Conservation (phyloP, 257 asterid genomes). For the Leonotis leonurus region DNA sequence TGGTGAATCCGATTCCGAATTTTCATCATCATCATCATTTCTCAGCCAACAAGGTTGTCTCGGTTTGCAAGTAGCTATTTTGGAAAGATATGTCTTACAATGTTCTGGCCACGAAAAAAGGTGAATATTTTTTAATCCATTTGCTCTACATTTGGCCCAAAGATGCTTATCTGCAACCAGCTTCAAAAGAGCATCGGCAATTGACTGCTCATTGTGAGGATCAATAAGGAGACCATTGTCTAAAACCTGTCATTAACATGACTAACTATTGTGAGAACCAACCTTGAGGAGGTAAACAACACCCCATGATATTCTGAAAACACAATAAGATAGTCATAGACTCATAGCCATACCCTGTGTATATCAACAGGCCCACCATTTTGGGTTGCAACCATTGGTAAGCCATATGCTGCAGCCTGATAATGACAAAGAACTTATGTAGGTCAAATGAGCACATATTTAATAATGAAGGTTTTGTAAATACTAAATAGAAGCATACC, state of each 20-base stretch:
- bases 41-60: constrained; percentile 97
- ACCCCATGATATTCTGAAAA: too few species aligned
- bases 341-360: constrained; percentile 86
- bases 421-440: constrained; percentile 19
- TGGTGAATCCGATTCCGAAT: constrained; percentile 95
- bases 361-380: constrained; percentile 96
- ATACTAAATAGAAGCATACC: constrained; percentile 36
- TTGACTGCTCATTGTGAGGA: constrained; percentile 84
- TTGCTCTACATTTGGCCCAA: constrained; percentile 90
- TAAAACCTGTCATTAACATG: constrained; percentile 51
- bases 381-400: constrained; percentile 84
- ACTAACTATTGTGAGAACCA: constrained; percentile 12
- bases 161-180: constrained; percentile 94
- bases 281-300: constrained; percentile 10
- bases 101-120: constrained; percentile 99
- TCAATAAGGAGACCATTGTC: constrained; percentile 95
- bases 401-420: constrained; percentile 92
- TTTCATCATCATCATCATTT: constrained; percentile 69
- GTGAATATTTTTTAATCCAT: constrained; percentile 88
- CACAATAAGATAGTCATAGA: too few species aligned
- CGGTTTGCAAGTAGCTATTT: constrained; percentile 90
- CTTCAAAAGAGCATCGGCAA: constrained; percentile 89
- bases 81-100: constrained; percentile 81
- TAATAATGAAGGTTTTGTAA: constrained; percentile 4
- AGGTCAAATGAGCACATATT: constrained; percentile 16